Percentiles rank a stretch among this genome's conserved stretches.
Conservation (phyloP, 2,329 filamentous ascomycete species). For the Cytospora chrysosperma region DNA sequence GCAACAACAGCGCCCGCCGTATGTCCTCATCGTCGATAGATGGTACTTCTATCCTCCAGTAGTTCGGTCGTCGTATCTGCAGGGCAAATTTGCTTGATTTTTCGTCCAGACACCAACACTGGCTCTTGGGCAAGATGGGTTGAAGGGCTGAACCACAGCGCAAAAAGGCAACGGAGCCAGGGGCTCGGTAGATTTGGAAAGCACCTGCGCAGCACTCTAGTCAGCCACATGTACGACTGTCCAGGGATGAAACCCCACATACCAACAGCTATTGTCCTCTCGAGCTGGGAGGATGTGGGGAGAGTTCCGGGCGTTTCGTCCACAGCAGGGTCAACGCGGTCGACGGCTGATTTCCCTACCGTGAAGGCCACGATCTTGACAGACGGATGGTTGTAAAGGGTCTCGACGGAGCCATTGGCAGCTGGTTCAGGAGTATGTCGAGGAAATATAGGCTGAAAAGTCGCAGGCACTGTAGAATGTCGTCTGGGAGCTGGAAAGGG, state of each 20-base stretch:
- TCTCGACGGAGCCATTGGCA: constrained; percentile 54
- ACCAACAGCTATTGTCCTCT: constrained; percentile 80
- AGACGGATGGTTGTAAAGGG: constrained; percentile 70
- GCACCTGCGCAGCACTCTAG: constrained; percentile 35
- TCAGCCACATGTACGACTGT: neutral
- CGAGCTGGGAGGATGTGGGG: constrained; percentile 71
- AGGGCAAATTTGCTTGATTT: constrained; percentile 80
- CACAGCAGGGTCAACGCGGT: constrained; percentile 32
- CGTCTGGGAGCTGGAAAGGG: constrained; percentile 30
- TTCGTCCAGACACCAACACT: constrained; percentile 91
- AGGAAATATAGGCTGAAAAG: constrained; percentile 39
- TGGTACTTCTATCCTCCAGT: constrained; percentile 88
- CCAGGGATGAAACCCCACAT: constrained; percentile 30
- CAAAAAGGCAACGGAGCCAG: constrained; percentile 82
- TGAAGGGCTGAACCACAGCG: constrained; percentile 82
- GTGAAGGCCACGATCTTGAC: constrained; percentile 65
- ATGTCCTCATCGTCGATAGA: constrained; percentile 62
- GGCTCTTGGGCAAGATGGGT: constrained; percentile 83
- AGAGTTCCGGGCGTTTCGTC: constrained; percentile 61
- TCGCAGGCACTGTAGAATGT: constrained; percentile 29
- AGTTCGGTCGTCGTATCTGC: constrained; percentile 77
- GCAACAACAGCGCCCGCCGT: constrained; percentile 63
- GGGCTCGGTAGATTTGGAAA: constrained; percentile 81
- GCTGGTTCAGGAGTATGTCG: constrained; percentile 29
- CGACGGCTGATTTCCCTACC: constrained; percentile 32